A percentile compares a stretch with the other conserved stretches of the same genome.
Evolutionary conservation across 805 yeast species (phyloP).

Genomic region (Schwanniomyces yamadae): DNA sequence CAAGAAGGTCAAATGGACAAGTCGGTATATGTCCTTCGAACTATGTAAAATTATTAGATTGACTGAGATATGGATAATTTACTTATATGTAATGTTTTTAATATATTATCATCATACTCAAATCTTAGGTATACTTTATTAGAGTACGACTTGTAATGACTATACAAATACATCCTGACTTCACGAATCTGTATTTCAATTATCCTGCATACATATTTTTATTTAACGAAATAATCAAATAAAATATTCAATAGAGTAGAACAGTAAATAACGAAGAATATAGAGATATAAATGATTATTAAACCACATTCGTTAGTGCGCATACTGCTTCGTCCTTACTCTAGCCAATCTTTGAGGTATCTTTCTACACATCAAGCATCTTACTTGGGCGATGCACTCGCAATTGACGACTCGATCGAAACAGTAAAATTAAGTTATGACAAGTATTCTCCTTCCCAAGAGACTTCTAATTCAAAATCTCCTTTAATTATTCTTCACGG

Average conservation of each 20-base stretch:
- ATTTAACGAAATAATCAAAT: too few relatives aligned
- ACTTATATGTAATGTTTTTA: too few relatives aligned
- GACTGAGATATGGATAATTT: conserved; percentile 5
- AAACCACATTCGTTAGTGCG: too few relatives aligned
- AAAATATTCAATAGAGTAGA: too few relatives aligned
- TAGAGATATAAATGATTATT: too few relatives aligned
- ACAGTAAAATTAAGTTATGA: conserved; percentile 60
- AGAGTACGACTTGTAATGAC: too few relatives aligned
- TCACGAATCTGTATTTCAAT: too few relatives aligned
- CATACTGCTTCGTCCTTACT: neutral
- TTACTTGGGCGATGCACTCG: conserved; percentile 33
- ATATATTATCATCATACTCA: too few relatives aligned
- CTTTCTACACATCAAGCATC: conserved; percentile 6
- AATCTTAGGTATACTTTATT: too few relatives aligned
- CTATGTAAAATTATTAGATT: conserved; percentile 73
- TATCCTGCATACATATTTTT: too few relatives aligned
- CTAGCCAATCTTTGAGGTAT: neutral
- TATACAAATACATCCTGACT: too few relatives aligned
- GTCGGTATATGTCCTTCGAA: conserved; percentile 96
- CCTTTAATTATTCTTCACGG: conserved; percentile 88
- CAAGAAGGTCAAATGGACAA: conserved; percentile 83
- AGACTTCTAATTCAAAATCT: conserved; percentile 26
- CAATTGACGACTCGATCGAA: conserved; percentile 34
- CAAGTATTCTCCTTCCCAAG: conserved; percentile 31
- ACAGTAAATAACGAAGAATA: too few relatives aligned